phyloP scores from a whole-genome alignment of 768 basidiomycete genomes.

The Leccinum uliginosum region DNA sequence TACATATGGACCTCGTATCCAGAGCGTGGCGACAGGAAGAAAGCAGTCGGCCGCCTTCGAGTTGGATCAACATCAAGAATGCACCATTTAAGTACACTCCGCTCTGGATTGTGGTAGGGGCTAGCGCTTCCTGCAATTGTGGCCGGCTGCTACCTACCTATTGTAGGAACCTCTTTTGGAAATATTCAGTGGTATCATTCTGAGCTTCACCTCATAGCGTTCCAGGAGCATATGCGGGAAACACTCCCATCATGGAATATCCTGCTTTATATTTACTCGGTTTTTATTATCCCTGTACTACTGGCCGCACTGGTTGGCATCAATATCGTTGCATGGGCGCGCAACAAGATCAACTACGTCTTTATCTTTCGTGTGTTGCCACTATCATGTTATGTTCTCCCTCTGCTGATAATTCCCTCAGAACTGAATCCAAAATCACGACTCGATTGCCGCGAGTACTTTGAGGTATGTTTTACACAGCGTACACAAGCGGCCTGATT shows the following conservation, averaged over 20 bases:
- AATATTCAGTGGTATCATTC: background rate
- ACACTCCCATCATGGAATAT: constrained; percentile 66
- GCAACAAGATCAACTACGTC: constrained; percentile 79
- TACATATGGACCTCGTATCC: background rate
- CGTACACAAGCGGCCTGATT: background rate
- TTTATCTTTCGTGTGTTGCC: constrained; percentile 74
- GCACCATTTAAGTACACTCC: constrained; percentile 69
- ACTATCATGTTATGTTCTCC: background rate
- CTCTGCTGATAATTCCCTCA: constrained; percentile 24
- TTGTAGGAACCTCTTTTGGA: constrained; percentile 19
- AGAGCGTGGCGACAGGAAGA: constrained; percentile 75
- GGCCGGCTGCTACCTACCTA: constrained; percentile 62
- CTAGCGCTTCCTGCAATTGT: constrained; percentile 65
- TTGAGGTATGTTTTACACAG: constrained; percentile 44
- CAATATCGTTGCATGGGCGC: constrained; percentile 76
- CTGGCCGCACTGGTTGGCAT: constrained; percentile 74
- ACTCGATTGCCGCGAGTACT: constrained; percentile 75
- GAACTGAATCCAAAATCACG: constrained; percentile 69
- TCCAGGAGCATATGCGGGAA: constrained; percentile 46
- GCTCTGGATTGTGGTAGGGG: constrained; percentile 70
- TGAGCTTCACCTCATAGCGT: constrained; percentile 39
- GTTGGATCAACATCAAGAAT: constrained; percentile 45
- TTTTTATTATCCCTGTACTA: constrained; percentile 67
- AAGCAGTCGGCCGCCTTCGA: constrained; percentile 64
- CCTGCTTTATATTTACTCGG: constrained; percentile 77